Evolutionary conservation across 495 filamentous ascomycete species (phyloP), one percentile per base, ranked within the genome.

Genomic region (Haplographium delicatum): DNA sequence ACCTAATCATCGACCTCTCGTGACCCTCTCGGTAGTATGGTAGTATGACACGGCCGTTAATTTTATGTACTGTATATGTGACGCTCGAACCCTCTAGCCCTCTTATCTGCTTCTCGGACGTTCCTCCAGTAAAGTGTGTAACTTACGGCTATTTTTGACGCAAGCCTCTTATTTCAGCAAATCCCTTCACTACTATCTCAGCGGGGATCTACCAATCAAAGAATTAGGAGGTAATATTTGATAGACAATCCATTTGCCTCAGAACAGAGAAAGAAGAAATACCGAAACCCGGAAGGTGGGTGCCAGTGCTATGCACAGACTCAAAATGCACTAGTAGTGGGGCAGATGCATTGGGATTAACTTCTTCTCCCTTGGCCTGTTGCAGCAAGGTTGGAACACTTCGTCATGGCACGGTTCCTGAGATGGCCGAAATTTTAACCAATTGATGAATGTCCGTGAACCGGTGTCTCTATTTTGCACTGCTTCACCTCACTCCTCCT

Each of bases 321-420:
- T 18, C 16, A 18, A 58, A 46, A 54, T 58, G 56, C 56, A 58
- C 56, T 52, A 51, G 47, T 54, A 25, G 51, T 51, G 46, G 56
- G 51, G 56, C 23, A 51, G 25, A 19, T 8, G 38, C 34, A 42
- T 38, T 48, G 23, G 27, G 44, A 23, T 46, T 20, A n/a, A 35
- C 49, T 13, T 33, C 53, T 24, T 33, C 47, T 37, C 44, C 43
- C 49, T 43, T 49, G 45, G 22, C 45, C 37, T 15, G 5, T 38
- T 34, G 18, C 34, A 44, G 47, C 15, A 56, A 42, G 24, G 52
- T 35, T 53, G 33, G 40, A 46, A 44, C 53, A 45, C 44, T 28
- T 50, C 45, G 46, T 50, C 40, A 56, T 50, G 40, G 53, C 46
- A 46, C 42, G 50, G 50, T 54, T 43, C 44, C 47, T 49, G 39